phyloP scores from a whole-genome alignment of 805 yeast genomes.

The Yarrowia osloensis region DNA sequence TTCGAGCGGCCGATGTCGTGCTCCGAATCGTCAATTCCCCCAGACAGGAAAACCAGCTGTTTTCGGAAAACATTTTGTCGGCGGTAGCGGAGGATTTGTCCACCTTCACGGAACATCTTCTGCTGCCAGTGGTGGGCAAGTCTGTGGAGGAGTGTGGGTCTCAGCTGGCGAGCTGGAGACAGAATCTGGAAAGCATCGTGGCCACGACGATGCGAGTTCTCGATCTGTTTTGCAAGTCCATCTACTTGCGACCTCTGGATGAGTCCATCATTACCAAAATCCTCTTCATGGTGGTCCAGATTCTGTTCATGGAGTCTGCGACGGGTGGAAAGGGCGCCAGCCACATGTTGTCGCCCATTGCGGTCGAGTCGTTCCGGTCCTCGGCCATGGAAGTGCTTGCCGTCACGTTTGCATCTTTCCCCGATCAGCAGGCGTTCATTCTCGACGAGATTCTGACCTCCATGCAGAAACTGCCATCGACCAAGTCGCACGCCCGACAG shows the following conservation, averaged over 20 bases:
- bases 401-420: slow-evolving; percentile 38
- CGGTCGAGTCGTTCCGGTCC: slow-evolving; percentile 41
- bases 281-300: slow-evolving; percentile 53
- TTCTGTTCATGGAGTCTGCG: slow-evolving; percentile 47
- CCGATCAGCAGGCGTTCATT: slow-evolving; percentile 60
- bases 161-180: background rate
- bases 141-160: background rate
- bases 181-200: background rate
- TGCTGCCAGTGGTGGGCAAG: background rate
- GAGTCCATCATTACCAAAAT: slow-evolving; percentile 60
- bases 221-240: slow-evolving; percentile 11
- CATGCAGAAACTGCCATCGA: slow-evolving; percentile 52
- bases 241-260: slow-evolving; percentile 39
- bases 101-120: background rate
- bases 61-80: background rate
- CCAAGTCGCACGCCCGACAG: slow-evolving; percentile 50
- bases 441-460: slow-evolving; percentile 60
- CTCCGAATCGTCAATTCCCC: background rate
- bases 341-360: slow-evolving; percentile 36
- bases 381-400: slow-evolving; percentile 37
- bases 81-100: background rate
- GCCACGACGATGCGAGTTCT: background rate
- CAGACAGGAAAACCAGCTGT: slow-evolving; percentile 15
- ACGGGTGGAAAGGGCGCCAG: slow-evolving; percentile 35
- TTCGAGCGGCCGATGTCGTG: background rate